A percentile compares a stretch with the other conserved stretches of the same genome.
These are phyloP conservation scores for Orbilia blumenaviensis DNA, from an alignment of 2,329 filamentous ascomycete genomes.

Conservation along the genomic window DNA sequence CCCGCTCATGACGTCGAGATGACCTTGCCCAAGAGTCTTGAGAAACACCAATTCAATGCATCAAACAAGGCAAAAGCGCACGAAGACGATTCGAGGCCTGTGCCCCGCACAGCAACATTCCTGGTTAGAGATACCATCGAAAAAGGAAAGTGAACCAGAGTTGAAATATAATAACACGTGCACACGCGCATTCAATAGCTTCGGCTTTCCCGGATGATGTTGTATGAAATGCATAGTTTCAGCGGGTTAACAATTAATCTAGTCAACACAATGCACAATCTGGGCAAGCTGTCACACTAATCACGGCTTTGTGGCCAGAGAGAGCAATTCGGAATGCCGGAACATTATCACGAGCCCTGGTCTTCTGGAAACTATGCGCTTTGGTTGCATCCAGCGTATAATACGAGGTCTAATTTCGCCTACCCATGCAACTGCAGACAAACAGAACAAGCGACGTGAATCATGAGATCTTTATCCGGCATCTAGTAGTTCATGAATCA, in stretches of 20 bases:
- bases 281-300: too few species aligned
- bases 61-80: slow-evolving; percentile 10
- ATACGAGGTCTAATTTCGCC: slow-evolving; percentile 17
- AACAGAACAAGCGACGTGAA: not conserved
- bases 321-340: not conserved
- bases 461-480: not conserved
- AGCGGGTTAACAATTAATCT: not conserved
- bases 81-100: too few species aligned
- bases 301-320: not conserved
- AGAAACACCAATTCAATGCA: too few species aligned
- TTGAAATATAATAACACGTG: too few species aligned
- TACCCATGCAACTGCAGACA: not conserved
- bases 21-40: slow-evolving; percentile 23
- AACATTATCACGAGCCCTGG: not conserved
- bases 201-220: too few species aligned
- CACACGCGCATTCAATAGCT: too few species aligned
- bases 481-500: not conserved
- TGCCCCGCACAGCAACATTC: too few species aligned
- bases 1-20: slow-evolving; percentile 26
- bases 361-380: not conserved
- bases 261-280: not conserved
- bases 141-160: too few species aligned
- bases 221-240: too few species aligned
- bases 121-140: too few species aligned
- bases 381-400: slow-evolving; percentile 8